Percentiles rank a stretch among this genome's conserved stretches.
These are phyloP conservation scores for Sporisorium sorghi DNA, from an alignment of 1,284 basidiomycete genomes.

Conservation along the genomic window DNA sequence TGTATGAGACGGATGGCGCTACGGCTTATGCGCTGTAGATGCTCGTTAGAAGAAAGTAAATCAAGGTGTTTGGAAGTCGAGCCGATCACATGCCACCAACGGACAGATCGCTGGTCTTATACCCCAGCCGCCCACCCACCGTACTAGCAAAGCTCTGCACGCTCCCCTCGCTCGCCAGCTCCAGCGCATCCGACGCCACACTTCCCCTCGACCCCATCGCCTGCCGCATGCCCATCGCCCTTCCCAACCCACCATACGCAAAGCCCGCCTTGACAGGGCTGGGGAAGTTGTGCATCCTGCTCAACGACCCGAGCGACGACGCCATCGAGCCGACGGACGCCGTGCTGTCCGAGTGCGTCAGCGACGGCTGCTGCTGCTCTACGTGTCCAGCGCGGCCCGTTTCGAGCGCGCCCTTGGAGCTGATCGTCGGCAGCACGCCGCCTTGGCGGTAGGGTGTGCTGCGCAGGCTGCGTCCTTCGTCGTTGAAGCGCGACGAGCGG, in stretches of 20 bases:
- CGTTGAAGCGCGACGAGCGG: constrained; percentile 37
- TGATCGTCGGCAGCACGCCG: constrained; percentile 46
- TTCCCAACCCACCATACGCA: constrained; percentile 19
- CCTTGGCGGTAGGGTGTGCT: constrained; percentile 42
- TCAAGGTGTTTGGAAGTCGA: not conserved
- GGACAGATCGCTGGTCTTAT: constrained; percentile 48
- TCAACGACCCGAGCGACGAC: constrained; percentile 42
- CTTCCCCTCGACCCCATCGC: constrained; percentile 16
- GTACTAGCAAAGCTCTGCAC: constrained; percentile 28
- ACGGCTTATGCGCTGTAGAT: not conserved
- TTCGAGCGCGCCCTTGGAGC: constrained; percentile 46
- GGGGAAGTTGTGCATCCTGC: constrained; percentile 33
- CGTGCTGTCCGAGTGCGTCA: constrained; percentile 37
- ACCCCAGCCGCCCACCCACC: constrained; percentile 24
- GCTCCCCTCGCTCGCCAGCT: constrained; percentile 20
- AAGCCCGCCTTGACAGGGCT: constrained; percentile 34
- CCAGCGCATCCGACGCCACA: constrained; percentile 10
- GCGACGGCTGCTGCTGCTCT: constrained; percentile 25
- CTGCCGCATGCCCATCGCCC: constrained; percentile 31
- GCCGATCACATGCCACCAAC: constrained; percentile 17
- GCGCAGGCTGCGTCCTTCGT: constrained; percentile 40
- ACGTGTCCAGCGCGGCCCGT: constrained; percentile 32
- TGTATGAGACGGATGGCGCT: not conserved
- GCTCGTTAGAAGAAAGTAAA: not conserved
- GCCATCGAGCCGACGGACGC: constrained; percentile 39